Evolutionary conservation across 2,329 filamentous ascomycete genomes (phyloP).

Genomic region (Cercospora berteroae): DNA sequence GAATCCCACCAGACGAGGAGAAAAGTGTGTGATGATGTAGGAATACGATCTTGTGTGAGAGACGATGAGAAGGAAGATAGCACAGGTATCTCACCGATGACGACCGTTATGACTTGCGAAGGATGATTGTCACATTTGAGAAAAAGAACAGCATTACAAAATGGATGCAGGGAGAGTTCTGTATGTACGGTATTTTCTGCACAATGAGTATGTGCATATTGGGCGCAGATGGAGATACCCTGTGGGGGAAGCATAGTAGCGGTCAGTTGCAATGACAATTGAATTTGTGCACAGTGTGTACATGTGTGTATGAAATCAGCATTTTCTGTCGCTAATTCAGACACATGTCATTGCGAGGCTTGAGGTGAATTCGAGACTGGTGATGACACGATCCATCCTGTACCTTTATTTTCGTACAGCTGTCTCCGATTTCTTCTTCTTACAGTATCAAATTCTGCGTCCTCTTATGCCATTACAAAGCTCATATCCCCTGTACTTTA

Average conservation of each 20-base stretch:
- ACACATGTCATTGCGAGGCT: neutral
- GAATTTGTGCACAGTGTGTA: neutral
- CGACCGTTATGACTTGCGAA: slow-evolving; percentile 7
- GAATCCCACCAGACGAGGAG: neutral
- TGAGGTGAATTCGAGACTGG: neutral
- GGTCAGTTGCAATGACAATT: neutral
- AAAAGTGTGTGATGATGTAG: slow-evolving; percentile 9
- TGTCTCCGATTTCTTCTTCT: neutral
- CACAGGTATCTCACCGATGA: neutral
- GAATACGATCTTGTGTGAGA: neutral
- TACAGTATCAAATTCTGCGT: neutral
- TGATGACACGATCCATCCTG: neutral
- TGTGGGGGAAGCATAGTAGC: neutral
- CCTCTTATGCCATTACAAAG: neutral
- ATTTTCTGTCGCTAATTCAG: neutral
- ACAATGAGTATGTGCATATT: neutral
- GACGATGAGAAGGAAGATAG: neutral
- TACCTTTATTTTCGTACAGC: neutral
- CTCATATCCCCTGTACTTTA: neutral
- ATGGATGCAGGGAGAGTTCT: neutral
- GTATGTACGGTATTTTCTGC: neutral
- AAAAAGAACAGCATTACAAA: neutral
- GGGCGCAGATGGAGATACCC: neutral
- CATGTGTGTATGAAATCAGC: neutral
- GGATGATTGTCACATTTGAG: neutral